phyloP scores from a whole-genome alignment of 768 basidiomycete species.

The Serendipita vermifera region DNA sequence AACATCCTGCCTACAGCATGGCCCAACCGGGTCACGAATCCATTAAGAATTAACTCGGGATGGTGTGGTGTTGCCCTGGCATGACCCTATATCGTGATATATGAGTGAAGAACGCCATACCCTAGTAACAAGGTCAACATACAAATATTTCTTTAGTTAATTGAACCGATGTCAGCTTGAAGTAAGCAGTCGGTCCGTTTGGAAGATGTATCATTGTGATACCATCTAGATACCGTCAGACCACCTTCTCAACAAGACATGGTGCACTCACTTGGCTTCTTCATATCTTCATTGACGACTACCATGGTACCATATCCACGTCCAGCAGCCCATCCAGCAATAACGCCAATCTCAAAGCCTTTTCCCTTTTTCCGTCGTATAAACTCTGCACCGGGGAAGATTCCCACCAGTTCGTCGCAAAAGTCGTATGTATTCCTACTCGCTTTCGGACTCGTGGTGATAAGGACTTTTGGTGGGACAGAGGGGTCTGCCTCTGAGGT shows the following conservation, averaged over 20 bases:
- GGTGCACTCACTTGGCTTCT: conserved; percentile 66
- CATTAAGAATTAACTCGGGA: conserved; percentile 90
- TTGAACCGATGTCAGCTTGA: conserved; percentile 82
- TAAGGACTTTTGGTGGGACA: conserved; percentile 71
- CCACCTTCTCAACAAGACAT: not conserved
- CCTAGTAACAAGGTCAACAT: conserved; percentile 24
- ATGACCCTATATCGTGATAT: conserved; percentile 49
- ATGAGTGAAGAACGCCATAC: conserved; percentile 1
- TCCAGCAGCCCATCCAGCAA: conserved; percentile 86
- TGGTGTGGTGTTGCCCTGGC: conserved; percentile 84
- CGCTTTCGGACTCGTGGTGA: conserved; percentile 82
- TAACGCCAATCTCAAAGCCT: conserved; percentile 79
- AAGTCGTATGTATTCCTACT: conserved; percentile 85
- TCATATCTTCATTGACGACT: conserved; percentile 93
- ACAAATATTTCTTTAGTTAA: conserved; percentile 80
- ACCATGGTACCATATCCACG: conserved; percentile 78
- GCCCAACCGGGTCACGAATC: conserved; percentile 86
- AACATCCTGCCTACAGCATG: conserved; percentile 91
- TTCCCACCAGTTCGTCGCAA: conserved; percentile 76
- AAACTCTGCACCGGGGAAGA: conserved; percentile 89
- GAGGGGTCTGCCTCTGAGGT: conserved; percentile 42
- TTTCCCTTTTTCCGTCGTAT: conserved; percentile 76
- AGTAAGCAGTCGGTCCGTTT: conserved; percentile 86
- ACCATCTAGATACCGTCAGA: conserved; percentile 46
- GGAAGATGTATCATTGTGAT: conserved; percentile 87